A percentile compares a stretch with the other conserved stretches of the same genome.
phyloP scores from a whole-genome alignment of 169 alveolate species.

The Besnoitia besnoiti region DNA sequence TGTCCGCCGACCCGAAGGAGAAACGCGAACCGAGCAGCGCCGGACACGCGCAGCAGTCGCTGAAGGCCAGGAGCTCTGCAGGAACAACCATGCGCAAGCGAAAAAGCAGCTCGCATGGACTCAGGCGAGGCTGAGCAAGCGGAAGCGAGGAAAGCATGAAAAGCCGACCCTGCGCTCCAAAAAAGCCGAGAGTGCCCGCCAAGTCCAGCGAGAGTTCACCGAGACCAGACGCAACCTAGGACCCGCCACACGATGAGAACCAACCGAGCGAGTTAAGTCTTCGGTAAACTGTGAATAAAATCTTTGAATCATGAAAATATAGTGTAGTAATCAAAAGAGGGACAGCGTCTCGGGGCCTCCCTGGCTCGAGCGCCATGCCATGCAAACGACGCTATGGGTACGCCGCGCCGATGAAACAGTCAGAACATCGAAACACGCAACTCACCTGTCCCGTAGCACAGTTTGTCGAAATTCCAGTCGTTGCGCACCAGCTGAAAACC shows the following conservation, averaged over 20 bases:
- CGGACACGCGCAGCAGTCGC: background rate
- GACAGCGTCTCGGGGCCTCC: background rate
- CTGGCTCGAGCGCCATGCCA: background rate
- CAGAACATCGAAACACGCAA: background rate
- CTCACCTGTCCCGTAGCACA: slow-evolving; percentile 19
- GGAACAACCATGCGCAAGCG: background rate
- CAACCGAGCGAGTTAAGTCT: no score
- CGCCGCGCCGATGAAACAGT: no score
- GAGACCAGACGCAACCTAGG: no score
- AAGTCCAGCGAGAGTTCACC: no score
- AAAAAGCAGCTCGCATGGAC: background rate
- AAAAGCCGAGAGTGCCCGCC: no score
- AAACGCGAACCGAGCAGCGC: background rate
- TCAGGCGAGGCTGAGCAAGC: no score
- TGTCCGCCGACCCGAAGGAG: background rate
- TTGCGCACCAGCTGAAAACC: background rate
- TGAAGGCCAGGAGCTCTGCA: slow-evolving; percentile 1
- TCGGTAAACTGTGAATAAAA: no score
- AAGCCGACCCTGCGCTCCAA: no score
- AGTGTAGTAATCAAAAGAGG: no score
- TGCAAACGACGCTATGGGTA: background rate
- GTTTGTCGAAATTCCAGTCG: slow-evolving; percentile 21
- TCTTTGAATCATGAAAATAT: no score
- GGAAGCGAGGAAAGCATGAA: no score
- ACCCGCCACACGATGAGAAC: no score